phyloP scores from a whole-genome alignment of 345 rosid species.

The Hibiscus syriacus region DNA sequence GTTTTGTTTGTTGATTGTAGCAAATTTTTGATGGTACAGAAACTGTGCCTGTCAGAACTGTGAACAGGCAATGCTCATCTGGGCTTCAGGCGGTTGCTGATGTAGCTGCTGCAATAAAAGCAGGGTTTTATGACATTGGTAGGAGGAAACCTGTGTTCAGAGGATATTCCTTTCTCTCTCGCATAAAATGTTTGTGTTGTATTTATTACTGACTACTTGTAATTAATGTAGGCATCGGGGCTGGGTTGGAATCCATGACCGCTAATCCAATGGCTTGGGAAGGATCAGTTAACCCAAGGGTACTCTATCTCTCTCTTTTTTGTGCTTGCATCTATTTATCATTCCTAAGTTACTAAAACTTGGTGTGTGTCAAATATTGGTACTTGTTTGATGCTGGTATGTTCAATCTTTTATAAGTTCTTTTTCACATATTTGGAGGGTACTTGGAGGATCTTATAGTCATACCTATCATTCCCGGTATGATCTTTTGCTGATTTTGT shows the following conservation, averaged over 20 bases:
- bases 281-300: conserved; percentile 75
- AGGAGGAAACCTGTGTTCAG: background rate
- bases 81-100: conserved; percentile 99
- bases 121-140: conserved; percentile 96
- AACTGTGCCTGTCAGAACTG: conserved; percentile 80
- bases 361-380: too few species aligned
- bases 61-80: conserved; percentile 90
- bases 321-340: background rate
- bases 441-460: too few species aligned
- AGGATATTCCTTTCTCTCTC: background rate
- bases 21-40: conserved; percentile 31
- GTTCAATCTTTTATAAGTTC: too few species aligned
- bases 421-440: too few species aligned
- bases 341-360: background rate
- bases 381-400: too few species aligned
- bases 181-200: too few species aligned
- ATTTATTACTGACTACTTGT: background rate
- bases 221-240: conserved; percentile 66
- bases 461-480: background rate
- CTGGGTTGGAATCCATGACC: conserved; percentile 95
- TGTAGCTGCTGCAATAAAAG: conserved; percentile 90
- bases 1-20: background rate
- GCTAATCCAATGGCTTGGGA: conserved; percentile 75
- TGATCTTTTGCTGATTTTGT: conserved; percentile 9
- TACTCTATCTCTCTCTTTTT: conserved; percentile 17